Evolutionary conservation across 2,329 filamentous ascomycete genomes (phyloP).

Genomic region (Neopestalotiopsis sp.): DNA sequence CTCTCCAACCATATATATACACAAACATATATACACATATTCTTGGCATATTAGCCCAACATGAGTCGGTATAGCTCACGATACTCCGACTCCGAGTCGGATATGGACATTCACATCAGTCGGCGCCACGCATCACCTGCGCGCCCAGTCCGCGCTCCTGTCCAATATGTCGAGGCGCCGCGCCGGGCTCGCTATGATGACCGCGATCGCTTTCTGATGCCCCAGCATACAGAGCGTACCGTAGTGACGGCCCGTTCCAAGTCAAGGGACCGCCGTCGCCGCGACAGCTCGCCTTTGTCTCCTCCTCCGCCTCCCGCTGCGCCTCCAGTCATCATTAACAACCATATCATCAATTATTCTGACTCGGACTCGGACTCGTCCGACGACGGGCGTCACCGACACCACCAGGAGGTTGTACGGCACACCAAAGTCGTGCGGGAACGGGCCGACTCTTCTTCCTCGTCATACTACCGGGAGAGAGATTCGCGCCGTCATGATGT

Average conservation of each 20-base stretch:
- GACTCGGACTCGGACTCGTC: conserved; percentile 47
- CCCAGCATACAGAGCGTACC: conserved; percentile 50
- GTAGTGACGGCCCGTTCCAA: conserved; percentile 48
- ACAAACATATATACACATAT: neutral
- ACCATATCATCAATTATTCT: conserved; percentile 54
- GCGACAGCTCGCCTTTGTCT: conserved; percentile 37
- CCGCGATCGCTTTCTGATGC: conserved; percentile 44
- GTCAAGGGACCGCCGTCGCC: conserved; percentile 52
- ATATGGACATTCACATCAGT: conserved; percentile 56
- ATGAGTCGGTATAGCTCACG: conserved; percentile 34
- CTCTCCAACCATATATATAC: neutral
- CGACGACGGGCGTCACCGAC: conserved; percentile 35
- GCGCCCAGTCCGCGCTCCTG: conserved; percentile 29
- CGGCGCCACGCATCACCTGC: conserved; percentile 42
- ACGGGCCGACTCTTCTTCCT: conserved; percentile 39
- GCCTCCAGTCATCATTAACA: conserved; percentile 62
- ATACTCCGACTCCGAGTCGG: conserved; percentile 56
- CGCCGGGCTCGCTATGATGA: conserved; percentile 46
- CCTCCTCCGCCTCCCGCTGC: conserved; percentile 31
- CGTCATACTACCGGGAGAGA: conserved; percentile 34
- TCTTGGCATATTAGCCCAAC: neutral
- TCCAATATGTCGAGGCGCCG: conserved; percentile 51
- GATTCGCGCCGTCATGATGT: conserved; percentile 25
- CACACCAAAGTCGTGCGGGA: conserved; percentile 37
- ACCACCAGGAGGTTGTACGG: conserved; percentile 27